Evolutionary conservation across 1,284 basidiomycete species (phyloP), one percentile per base, ranked within the genome.

Genomic region (Cryptococcus hybrid): DNA sequence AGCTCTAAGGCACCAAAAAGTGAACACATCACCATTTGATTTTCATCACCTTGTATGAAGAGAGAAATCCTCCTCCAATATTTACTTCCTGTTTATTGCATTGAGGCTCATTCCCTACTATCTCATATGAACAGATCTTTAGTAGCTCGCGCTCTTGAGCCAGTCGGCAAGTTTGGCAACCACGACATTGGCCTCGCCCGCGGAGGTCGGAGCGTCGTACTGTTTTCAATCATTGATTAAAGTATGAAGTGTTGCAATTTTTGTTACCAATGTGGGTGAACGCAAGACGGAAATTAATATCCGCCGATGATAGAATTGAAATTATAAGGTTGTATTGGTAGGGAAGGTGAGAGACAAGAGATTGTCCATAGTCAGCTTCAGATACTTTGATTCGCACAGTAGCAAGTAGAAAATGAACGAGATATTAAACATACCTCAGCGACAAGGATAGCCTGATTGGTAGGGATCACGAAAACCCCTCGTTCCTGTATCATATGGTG

Each of bases 401-500:
- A 30, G 30, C 30, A 30, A 30, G 30, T 3, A 4, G 30, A 50
- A 35, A 34, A 40, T 8, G 1, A 11, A 50, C 13, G 18, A 34
- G 2, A 24, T 36, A 8, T 11, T 9, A n/a, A 15, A 65, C 73
- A 55, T 51, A 77, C 30, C 30, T 88, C 86, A 11, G 86, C 84
- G 30, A 98, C 85, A 57, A 98, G 82, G 61, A 96, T 82, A 3
- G 91, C 92, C 73, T 92, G 90, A 66, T 84, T 89, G 34, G 93
- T 97, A 82, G 92, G 91, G 58, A 92, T 88, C 62, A 94, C 73
- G 60, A 92, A 80, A 57, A 84, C 84, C 1, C 94, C 95, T 74
- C 91, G 86, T 35, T 83, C 84, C 92, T 95, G 72, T 30, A 52
- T 39, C 39, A 8, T 47, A 8, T 47, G 12, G 24, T 30, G 13